Conservation (phyloP, 345 rosid genomes). For the Boechera stricta region DNA sequence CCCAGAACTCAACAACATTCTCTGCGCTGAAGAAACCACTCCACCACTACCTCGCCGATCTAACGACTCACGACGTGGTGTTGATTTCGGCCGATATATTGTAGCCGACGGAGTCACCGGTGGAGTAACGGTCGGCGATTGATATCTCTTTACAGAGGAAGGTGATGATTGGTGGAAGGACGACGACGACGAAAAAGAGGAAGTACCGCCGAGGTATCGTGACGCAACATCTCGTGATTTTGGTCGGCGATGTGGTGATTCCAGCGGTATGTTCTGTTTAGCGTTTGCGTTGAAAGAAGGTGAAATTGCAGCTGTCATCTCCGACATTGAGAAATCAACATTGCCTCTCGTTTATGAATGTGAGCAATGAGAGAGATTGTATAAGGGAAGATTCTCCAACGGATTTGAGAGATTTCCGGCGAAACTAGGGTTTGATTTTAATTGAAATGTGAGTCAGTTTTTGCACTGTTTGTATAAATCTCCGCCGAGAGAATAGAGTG, state of each 20-base stretch:
- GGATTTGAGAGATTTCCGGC: constrained; percentile 26
- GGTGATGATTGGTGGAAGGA: constrained; percentile 33
- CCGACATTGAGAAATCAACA: constrained; percentile 43
- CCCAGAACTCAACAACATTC: constrained; percentile 67
- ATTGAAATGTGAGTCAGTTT: neutral
- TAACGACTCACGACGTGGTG: constrained; percentile 50
- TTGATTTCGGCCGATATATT: constrained; percentile 67
- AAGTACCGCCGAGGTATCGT: constrained; percentile 61
- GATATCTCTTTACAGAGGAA: constrained; percentile 56
- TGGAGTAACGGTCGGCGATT: constrained; percentile 65
- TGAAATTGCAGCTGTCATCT: constrained; percentile 76
- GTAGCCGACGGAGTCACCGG: constrained; percentile 46
- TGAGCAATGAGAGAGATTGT: constrained; percentile 9
- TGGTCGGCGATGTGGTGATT: constrained; percentile 59
- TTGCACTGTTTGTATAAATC: constrained; percentile 13
- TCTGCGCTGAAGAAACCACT: constrained; percentile 65
- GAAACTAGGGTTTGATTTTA: constrained; percentile 27
- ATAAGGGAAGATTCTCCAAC: neutral
- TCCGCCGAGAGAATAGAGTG: constrained; percentile 35
- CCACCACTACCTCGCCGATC: constrained; percentile 51
- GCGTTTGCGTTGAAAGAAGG: constrained; percentile 53
- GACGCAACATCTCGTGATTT: constrained; percentile 78
- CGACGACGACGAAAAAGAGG: neutral
- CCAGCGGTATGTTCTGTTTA: constrained; percentile 53
- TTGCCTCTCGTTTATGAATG: constrained; percentile 6